Conservation (phyloP, 306 rosid genomes). For the Purshia tridentata region DNA sequence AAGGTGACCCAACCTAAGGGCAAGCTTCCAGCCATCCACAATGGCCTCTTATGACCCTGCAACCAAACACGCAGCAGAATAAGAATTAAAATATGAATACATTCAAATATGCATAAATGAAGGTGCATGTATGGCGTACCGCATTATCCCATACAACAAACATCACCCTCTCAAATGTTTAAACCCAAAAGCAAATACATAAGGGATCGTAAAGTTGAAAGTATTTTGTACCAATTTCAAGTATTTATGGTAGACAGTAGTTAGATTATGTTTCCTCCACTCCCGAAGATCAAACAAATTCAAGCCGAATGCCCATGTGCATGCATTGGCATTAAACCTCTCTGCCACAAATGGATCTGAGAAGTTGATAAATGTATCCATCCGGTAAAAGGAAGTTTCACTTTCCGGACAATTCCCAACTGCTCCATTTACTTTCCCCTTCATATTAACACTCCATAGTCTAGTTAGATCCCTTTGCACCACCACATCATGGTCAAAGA, state of each 20-base stretch:
- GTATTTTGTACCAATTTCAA: slow-evolving; percentile 62
- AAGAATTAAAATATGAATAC: slow-evolving; percentile 11
- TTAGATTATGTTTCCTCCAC: slow-evolving; percentile 79
- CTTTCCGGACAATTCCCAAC: slow-evolving; percentile 70
- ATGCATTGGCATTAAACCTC: slow-evolving; percentile 66
- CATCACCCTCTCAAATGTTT: neutral
- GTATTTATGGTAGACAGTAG: slow-evolving; percentile 59
- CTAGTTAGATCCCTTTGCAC: slow-evolving; percentile 74
- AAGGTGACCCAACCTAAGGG: slow-evolving; percentile 94
- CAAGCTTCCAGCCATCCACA: slow-evolving; percentile 71
- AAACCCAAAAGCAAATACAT: neutral
- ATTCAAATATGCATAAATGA: neutral
- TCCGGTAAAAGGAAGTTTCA: slow-evolving; percentile 57
- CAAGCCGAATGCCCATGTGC: slow-evolving; percentile 99
- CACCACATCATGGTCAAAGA: slow-evolving; percentile 94
- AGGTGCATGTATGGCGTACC: neutral
- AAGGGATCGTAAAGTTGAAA: neutral
- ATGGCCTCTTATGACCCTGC: slow-evolving; percentile 72
- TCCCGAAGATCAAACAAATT: slow-evolving; percentile 75
- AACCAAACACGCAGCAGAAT: slow-evolving; percentile 24
- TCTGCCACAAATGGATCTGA: slow-evolving; percentile 71
- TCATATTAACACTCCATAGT: slow-evolving; percentile 70
- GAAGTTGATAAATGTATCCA: slow-evolving; percentile 74
- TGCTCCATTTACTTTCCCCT: slow-evolving; percentile 72
- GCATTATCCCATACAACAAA: neutral